Base-by-base conservation (phyloP, 441 rosid genomes). In the Lepidium campestre region DNA sequence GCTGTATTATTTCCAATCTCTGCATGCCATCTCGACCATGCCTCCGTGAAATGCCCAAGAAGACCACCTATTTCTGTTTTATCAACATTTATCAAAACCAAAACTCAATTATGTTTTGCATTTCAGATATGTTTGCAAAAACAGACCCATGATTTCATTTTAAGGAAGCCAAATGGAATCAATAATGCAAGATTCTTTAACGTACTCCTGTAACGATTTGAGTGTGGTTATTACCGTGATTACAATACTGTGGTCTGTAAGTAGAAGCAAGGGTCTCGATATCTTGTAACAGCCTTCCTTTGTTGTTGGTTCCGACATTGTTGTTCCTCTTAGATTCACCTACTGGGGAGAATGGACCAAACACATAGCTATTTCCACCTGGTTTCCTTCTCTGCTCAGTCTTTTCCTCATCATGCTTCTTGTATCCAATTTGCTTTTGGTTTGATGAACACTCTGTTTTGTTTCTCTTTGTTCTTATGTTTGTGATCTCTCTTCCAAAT, bases 401-500 rank as follows among this genome's bases (percentile, higher is more conserved):
- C 47, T 46, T 40, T 74, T 75, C 40, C 75, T 72, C 56, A 12
- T 44, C 60, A 76, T 65, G 4, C 32, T 54, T 66, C 47, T 40
- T 56, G 27, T 48, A 68, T 50, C 23, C 29, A 35, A 31, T 56
- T 47, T 56, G 65, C 27, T 39, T 53, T 18, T 12, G 31, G 71
- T 62, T 31, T 50, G 78, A 31, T 61, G 75, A 81, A 65, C 73
- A 69, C 18, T 78, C 79, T 22, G 56, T 62, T 77, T 75, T 87
- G 69, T 56, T 79, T 75, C 83, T 86, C 73, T 88, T 86, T 57
- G 72, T 74, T 61, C 49, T 50, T 11, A 64, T 62, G 76, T 92
- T 92, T n/a, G 96, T 88, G 48, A 90, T 60, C 67, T 93, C 98
- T 67, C 69, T 72, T 52, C 97, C 98, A 77, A 93, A 93, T 27